Evolutionary conservation across 176 grass and related monocot genomes (phyloP).

Genomic region (Oryza meridionalis): DNA sequence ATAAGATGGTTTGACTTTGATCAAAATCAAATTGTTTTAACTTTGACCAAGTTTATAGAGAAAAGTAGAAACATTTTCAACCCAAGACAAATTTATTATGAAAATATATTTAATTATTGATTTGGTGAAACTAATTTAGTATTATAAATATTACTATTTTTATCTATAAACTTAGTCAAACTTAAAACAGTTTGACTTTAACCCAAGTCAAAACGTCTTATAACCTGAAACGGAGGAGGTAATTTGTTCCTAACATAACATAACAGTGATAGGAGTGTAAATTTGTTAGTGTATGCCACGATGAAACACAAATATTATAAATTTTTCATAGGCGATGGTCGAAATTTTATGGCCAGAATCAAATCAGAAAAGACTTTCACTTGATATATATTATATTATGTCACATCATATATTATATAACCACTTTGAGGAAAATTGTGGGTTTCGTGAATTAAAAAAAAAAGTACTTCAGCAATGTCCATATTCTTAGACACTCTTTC

Average conservation of each 20-base stretch:
- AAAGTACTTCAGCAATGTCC: background rate
- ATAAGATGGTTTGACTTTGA: too few species aligned
- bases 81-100: too few species aligned
- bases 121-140: too few species aligned
- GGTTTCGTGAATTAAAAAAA: background rate
- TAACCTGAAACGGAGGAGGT: too few species aligned
- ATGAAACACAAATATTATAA: background rate
- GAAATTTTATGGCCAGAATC: background rate
- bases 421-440: background rate
- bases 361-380: background rate
- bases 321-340: background rate
- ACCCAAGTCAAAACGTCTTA: too few species aligned
- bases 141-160: too few species aligned
- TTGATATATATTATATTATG: background rate
- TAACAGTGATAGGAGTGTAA: background rate
- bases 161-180: too few species aligned
- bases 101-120: too few species aligned
- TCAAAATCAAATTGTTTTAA: too few species aligned
- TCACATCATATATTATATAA: background rate
- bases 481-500: background rate
- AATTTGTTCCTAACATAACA: background rate
- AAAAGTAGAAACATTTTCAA: too few species aligned
- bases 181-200: too few species aligned
- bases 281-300: background rate
- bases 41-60: too few species aligned